Base-by-base conservation (phyloP, 2,329 filamentous ascomycete species). In the Trichoderma afroharzianum region DNA sequence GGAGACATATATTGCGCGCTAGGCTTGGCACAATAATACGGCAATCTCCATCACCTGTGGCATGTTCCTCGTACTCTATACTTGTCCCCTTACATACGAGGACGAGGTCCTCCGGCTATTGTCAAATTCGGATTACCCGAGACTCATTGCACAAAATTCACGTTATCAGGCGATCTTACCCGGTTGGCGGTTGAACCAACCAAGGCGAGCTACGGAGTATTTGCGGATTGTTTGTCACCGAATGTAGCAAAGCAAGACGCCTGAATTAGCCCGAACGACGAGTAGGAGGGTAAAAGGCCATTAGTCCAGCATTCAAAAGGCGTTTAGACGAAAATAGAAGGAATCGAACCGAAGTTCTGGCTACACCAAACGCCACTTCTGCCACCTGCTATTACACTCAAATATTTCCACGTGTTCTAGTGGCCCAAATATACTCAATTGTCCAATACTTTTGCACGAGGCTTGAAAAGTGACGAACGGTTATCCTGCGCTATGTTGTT, bases 121-220 rank as follows among this genome's bases (percentile, higher is more conserved):
- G 18, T 61, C 55, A 7, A 59, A 50, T 61, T 68, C n/a, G 55
- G 66, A 50, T 68, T 68, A 68, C 66, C 66, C 66, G 66, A 66
- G 47, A 55, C 26, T 14, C 57, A 21, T 36, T 47, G 28, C 53
- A 18, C 36, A 12, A 18, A 32, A 26, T 28, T 50, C 53, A 21
- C 33, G 24, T 6, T 30, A 21, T 43, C 18, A 21, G 53, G 36
- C 26, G 36, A 59, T 18, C 55, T 68, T 68, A 68, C 7, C 66
- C 66, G 66, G 55, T 36, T 14, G 14, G 28, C 26, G 55, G 21
- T 50, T 68, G 53, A 33, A 11, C 24, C 26, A 64, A 33, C 36
- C 26, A 33, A 33, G 9, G 18, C 18, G 26, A 26, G 1, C n/a
- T 33, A 24, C 47, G 47, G 47, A 53, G 47, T 53, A 61, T 61